A percentile compares a stretch with the other conserved stretches of the same genome.
Conservation (phyloP, 31 red algal species). For the Porphyra umbilicalis region DNA sequence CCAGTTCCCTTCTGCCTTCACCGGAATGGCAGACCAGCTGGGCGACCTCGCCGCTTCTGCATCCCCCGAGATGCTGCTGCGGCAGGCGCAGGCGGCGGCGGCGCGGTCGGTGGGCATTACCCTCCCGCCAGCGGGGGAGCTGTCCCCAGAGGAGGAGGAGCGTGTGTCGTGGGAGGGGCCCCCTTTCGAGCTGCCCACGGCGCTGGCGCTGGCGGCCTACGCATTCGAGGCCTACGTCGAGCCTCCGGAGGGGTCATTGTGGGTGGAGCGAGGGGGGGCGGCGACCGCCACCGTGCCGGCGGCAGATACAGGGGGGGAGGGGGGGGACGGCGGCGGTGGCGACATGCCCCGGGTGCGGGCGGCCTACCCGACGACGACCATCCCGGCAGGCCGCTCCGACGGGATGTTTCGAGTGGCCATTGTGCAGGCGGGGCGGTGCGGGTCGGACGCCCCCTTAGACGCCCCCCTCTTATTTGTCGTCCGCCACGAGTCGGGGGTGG, state of each 20-base stretch:
- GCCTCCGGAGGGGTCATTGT: background rate
- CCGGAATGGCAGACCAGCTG: background rate
- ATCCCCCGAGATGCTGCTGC: background rate
- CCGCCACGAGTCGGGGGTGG: background rate
- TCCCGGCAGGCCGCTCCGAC: background rate
- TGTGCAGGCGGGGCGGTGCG: background rate
- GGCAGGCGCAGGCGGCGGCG: background rate
- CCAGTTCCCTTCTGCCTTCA: background rate
- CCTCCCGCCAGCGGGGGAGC: background rate
- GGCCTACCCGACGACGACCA: background rate
- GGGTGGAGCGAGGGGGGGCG: background rate
- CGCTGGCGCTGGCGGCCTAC: background rate
- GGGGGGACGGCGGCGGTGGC: background rate
- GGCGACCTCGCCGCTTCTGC: background rate
- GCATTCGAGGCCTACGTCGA: background rate
- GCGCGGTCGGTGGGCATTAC: background rate
- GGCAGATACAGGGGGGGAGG: background rate
- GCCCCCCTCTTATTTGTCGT: background rate
- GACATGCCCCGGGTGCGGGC: background rate
- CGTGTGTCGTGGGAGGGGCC: background rate
- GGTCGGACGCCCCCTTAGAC: background rate
- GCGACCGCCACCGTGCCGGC: background rate
- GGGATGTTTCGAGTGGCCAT: background rate
- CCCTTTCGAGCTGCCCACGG: background rate
- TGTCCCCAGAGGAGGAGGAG: background rate